Base-by-base conservation (phyloP, 306 rosid genomes). In the Citrullus amarus region DNA sequence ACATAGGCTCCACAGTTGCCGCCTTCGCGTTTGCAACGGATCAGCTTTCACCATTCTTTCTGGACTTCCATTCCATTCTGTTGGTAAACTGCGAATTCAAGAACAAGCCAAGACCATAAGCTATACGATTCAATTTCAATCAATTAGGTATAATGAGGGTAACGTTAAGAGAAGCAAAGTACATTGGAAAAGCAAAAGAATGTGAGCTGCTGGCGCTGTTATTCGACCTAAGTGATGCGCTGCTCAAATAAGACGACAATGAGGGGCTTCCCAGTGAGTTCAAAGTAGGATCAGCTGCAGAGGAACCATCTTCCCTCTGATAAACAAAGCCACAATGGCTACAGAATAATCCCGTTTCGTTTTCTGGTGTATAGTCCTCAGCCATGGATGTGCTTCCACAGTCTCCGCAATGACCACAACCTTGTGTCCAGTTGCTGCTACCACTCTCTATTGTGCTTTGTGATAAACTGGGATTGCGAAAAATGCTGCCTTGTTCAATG, bases 31-130 rank as follows among this genome's bases (percentile, higher is more conserved):
- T 81, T 59, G 81, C 30, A n/a, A 56, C 44, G 22, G 79, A n/a
- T 85, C 86, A 38, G 87, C 86, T n/a, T 78, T 85, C 57, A 1
- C 79, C 98, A 93, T 93, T 79, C 93, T 86, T 80, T 79, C 92
- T 0, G 98, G 98, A 79, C 98, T 93, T 76, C 98, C 96, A 48
- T 17, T 84, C 98, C 98, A 93, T 82, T 92, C 94, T 17, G 79
- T 22, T 2, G 84, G 72, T 54, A 93, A 86, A 84, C 98, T 91
- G 93, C 73, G 51, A 50, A 78, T 53, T 28, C 80, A 69, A 28
- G 44, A 75, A 30, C 5, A 48, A 38, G 53, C 16, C 15, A 65
- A 48, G 77, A 30, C 3, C 30, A 16, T 50, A 61, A 71, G 32
- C 67, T 80, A 69, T 20, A 9, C 25, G 70, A 62, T 28, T 53